phyloP scores from a whole-genome alignment of 2,329 filamentous ascomycete genomes.

The Aureobasidium sp. region DNA sequence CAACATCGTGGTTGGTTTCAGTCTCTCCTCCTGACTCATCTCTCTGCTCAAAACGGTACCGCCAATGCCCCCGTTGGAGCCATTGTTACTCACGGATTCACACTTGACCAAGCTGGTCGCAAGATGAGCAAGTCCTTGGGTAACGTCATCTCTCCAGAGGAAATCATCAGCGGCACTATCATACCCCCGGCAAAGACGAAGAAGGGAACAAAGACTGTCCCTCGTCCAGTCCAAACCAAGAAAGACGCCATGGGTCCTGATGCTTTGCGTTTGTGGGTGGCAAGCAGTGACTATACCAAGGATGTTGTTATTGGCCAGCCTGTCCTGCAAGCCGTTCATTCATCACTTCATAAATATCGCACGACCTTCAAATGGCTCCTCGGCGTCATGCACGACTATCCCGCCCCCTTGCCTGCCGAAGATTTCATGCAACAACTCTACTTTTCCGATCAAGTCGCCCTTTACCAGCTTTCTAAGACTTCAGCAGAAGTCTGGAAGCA shows the following conservation, averaged over 20 bases:
- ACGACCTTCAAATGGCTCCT: constrained; percentile 86
- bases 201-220: constrained; percentile 6
- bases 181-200: constrained; percentile 58
- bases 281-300: constrained; percentile 82
- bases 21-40: constrained; percentile 81
- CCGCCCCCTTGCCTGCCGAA: constrained; percentile 22
- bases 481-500: constrained; percentile 58
- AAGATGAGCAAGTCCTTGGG: constrained; percentile 99
- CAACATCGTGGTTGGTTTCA: constrained; percentile 99
- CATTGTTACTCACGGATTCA: constrained; percentile 93
- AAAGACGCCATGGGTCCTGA: constrained; percentile 62
- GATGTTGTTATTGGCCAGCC: constrained; percentile 78
- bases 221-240: constrained; percentile 19
- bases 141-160: constrained; percentile 71
- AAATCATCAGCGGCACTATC: constrained; percentile 80
- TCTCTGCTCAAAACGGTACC: constrained; percentile 53
- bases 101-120: constrained; percentile 78
- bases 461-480: constrained; percentile 64
- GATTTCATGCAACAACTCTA: constrained; percentile 16
- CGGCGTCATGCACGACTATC: constrained; percentile 49
- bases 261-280: constrained; percentile 82
- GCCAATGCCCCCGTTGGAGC: constrained; percentile 68
- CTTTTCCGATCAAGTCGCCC: constrained; percentile 61
- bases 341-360: constrained; percentile 75
- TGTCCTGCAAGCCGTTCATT: constrained; percentile 70